phyloP scores from a whole-genome alignment of 1,139 yeast species.

The Candida frijolesensis region DNA sequence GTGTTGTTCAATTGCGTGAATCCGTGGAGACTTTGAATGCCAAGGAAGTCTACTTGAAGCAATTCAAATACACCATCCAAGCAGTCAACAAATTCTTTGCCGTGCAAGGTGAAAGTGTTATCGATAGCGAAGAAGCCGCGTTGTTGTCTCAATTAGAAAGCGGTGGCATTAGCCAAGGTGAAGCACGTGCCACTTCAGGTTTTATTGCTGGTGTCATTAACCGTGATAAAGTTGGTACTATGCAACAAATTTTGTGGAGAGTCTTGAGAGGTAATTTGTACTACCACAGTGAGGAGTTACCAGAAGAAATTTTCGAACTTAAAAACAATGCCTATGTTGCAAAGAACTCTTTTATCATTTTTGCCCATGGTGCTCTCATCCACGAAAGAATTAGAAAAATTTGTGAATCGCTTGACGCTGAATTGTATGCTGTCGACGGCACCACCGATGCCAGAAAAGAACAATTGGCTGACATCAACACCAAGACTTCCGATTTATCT shows the following conservation, averaged over 20 bases:
- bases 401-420: conserved; percentile 50
- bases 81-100: conserved; percentile 69
- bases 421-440: conserved; percentile 40
- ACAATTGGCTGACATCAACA: conserved; percentile 58
- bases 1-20: conserved; percentile 43
- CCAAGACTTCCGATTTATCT: conserved; percentile 57
- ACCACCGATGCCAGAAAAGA: conserved; percentile 34
- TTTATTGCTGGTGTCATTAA: conserved; percentile 85
- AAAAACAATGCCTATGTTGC: conserved; percentile 33
- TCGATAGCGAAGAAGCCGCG: conserved; percentile 23
- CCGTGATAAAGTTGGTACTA: conserved; percentile 64
- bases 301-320: conserved; percentile 46
- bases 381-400: conserved; percentile 44
- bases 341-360: conserved; percentile 47
- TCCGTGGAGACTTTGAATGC: conserved; percentile 37
- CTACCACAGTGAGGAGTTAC: conserved; percentile 69
- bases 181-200: conserved; percentile 25
- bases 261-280: conserved; percentile 86
- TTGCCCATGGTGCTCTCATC: conserved; percentile 46
- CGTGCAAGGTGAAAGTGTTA: conserved; percentile 26
- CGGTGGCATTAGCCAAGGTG: conserved; percentile 17
- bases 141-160: conserved; percentile 31
- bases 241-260: conserved; percentile 93
- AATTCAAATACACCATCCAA: conserved; percentile 45
- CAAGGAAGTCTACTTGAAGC: conserved; percentile 40